These are phyloP conservation scores for Calonectria montana DNA, from an alignment of 2,329 filamentous ascomycete genomes.

Conservation along the genomic window DNA sequence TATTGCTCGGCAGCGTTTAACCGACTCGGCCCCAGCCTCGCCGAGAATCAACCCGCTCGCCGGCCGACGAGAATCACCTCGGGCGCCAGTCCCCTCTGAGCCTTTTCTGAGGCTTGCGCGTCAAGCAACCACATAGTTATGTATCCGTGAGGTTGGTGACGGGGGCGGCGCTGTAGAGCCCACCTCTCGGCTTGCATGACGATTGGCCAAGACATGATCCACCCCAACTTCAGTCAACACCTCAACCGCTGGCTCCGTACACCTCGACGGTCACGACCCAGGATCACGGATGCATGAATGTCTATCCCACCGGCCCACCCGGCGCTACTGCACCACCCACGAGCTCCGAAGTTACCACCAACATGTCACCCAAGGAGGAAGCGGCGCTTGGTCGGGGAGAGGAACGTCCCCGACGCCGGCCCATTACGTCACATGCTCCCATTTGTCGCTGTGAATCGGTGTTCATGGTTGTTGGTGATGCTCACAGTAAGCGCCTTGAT, in stretches of 20 bases:
- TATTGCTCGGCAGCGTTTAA: constrained; percentile 11
- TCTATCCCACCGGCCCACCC: constrained; percentile 32
- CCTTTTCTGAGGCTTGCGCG: constrained; percentile 19
- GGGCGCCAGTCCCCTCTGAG: constrained; percentile 11
- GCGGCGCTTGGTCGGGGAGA: constrained; percentile 17
- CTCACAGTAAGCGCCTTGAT: neutral
- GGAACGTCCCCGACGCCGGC: constrained; percentile 14
- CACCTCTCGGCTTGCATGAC: neutral
- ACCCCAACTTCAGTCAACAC: constrained; percentile 33
- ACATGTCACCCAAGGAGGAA: constrained; percentile 31
- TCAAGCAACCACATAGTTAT: constrained; percentile 12
- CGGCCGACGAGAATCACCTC: neutral
- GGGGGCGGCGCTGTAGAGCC: constrained; percentile 11
- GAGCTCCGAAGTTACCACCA: constrained; percentile 20
- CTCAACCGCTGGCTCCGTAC: constrained; percentile 26
- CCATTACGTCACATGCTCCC: constrained; percentile 34
- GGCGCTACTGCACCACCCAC: constrained; percentile 27
- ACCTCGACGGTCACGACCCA: neutral
- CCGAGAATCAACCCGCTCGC: neutral
- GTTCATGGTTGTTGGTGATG: neutral
- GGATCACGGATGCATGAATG: constrained; percentile 20
- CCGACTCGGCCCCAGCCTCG: constrained; percentile 18
- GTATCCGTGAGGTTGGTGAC: constrained; percentile 20
- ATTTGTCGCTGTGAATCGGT: constrained; percentile 1
- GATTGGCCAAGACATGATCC: constrained; percentile 26